Evolutionary conservation across 768 basidiomycete genomes (phyloP).

Genomic region (Boletus patriciae): DNA sequence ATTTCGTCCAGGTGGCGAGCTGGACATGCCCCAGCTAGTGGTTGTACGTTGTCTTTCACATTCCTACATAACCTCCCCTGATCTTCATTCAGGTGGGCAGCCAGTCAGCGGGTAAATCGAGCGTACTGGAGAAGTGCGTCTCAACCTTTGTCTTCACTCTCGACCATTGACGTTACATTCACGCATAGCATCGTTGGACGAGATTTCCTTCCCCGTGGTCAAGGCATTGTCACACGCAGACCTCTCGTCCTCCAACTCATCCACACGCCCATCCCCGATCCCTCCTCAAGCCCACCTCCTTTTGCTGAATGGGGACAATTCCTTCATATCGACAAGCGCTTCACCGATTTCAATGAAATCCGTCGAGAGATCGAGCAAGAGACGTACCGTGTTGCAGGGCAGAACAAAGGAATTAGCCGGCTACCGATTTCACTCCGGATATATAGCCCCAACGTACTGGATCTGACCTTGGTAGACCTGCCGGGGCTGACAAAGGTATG

Average conservation of each 20-base stretch:
- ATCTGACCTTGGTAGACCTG: conserved; percentile 93
- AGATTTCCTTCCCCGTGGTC: conserved; percentile 84
- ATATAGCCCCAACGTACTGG: conserved; percentile 93
- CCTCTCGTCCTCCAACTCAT: conserved; percentile 96
- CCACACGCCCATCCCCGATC: conserved; percentile 72
- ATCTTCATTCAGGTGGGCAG: conserved; percentile 73
- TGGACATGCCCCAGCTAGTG: conserved; percentile 90
- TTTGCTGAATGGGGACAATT: conserved; percentile 95
- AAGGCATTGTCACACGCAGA: conserved; percentile 94
- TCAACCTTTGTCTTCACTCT: conserved; percentile 1
- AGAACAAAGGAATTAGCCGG: conserved; percentile 98
- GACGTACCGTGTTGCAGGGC: conserved; percentile 94
- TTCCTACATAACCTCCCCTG: not conserved
- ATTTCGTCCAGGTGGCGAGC: conserved; percentile 65
- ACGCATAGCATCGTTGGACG: conserved; percentile 82
- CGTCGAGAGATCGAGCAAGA: conserved; percentile 97
- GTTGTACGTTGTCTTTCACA: conserved; percentile 57
- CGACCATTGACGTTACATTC: not conserved
- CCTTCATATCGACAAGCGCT: conserved; percentile 92
- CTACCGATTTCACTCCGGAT: conserved; percentile 94
- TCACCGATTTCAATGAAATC: conserved; percentile 95
- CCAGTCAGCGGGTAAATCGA: conserved; percentile 95
- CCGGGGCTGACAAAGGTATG: conserved; percentile 94
- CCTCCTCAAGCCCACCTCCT: conserved; percentile 42
- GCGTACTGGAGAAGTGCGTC: conserved; percentile 90